Evolutionary conservation across 352 stramenopile genomes (phyloP), one percentile per base, ranked within the genome.

Genomic region (Phytophthora sansomeana): DNA sequence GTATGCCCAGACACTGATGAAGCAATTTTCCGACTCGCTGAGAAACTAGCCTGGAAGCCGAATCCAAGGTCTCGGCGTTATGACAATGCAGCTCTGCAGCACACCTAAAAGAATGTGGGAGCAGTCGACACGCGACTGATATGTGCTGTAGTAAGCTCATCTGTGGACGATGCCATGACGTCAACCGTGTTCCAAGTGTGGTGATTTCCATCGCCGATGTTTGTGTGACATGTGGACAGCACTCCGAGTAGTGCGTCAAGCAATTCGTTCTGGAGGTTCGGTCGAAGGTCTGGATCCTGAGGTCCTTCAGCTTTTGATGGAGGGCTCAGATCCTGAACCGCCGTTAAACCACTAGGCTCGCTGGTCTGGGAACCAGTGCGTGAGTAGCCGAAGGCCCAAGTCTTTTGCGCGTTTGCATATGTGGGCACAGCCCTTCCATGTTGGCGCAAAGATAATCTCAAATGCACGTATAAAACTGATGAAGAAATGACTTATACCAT

Each of bases 271-370:
- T 14, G 9, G 35, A 58, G 41, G 36, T 8, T 29, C 11, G 11
- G 10, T 58, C 50, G 36, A 58, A 36, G 17, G 26, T 49, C 26
- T n/a, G n/a, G 21, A 39, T 6, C 38, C 28, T 13, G 46, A 41
- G 14, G 19, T 50, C 24, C 4, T 50, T 6, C 16, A 58, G 24
- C 21, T 21, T 24, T 24, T 58, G 16, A 11, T 30, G 24, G 24
- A 33, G 0, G 38, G 7, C 5, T 14, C 51, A 5, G 41, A 50
- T 10, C n/a, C 38, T 9, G 36, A 17, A 11, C 19, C 16, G 38
- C 24, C 51, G 55, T 69, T 58, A 63, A 69, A 69, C 52, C 5
- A 63, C 33, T 50, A 39, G 57, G n/a, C 14, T 52, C n/a, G n/a
- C n/a, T n/a, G n/a, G n/a, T n/a, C n/a, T n/a, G n/a, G n/a, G n/a